Percentiles rank a stretch among this genome's conserved stretches.
These are phyloP conservation scores for Myxozyma monticola DNA, from an alignment of 805 yeast species.

Conservation along the genomic window DNA sequence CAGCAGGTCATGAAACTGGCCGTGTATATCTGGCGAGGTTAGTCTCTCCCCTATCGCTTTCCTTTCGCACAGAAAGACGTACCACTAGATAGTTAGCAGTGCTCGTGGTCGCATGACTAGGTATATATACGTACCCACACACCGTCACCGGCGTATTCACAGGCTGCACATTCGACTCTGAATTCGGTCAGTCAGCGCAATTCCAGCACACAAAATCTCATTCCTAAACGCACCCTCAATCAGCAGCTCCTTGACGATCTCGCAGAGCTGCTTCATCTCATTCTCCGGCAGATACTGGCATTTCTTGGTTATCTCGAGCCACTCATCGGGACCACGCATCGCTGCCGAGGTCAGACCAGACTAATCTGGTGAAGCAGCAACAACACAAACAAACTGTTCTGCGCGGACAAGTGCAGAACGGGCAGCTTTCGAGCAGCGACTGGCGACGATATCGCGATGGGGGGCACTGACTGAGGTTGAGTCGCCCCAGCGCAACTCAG, in stretches of 20 bases:
- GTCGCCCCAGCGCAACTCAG: too few relatives aligned
- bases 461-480: too few relatives aligned
- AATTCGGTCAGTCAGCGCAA: background rate
- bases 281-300: slow-evolving; percentile 85
- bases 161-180: slow-evolving; percentile 88
- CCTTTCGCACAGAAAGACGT: background rate
- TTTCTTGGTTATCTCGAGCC: slow-evolving; percentile 91
- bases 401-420: too few relatives aligned
- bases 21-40: slow-evolving; percentile 73
- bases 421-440: too few relatives aligned
- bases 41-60: background rate
- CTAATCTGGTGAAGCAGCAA: too few relatives aligned
- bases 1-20: slow-evolving; percentile 92
- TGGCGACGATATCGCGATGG: too few relatives aligned
- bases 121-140: slow-evolving; percentile 52
- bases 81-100: slow-evolving; percentile 11
- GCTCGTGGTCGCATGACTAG: background rate
- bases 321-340: slow-evolving; percentile 79
- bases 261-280: slow-evolving; percentile 96
- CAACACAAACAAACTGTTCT: too few relatives aligned
- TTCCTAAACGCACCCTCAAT: slow-evolving; percentile 60
- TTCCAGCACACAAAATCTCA: background rate
- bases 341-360: too few relatives aligned
- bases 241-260: slow-evolving; percentile 85
- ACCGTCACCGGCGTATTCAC: slow-evolving; percentile 92